phyloP scores from a whole-genome alignment of 1,284 basidiomycete genomes.

The Cystobasidiaceae sp. region DNA sequence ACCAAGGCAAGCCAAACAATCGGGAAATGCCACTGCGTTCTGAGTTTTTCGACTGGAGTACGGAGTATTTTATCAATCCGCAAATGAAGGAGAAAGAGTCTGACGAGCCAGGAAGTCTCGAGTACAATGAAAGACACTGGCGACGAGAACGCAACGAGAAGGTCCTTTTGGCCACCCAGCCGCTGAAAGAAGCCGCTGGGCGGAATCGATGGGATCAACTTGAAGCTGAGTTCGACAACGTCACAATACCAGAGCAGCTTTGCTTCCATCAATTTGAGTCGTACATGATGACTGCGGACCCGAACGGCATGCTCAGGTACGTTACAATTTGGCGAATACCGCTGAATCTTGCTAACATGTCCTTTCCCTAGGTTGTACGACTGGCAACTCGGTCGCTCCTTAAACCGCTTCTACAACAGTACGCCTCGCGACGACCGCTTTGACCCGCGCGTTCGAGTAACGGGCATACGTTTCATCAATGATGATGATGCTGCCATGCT shows the following conservation, averaged over 20 bases:
- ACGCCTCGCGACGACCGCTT: constrained; percentile 55
- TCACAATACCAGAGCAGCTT: constrained; percentile 69
- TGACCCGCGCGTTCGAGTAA: constrained; percentile 62
- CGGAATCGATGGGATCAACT: constrained; percentile 68
- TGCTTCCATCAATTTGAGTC: constrained; percentile 88
- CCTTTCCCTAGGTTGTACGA: constrained; percentile 71
- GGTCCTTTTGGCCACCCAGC: constrained; percentile 62
- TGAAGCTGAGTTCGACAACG: constrained; percentile 66
- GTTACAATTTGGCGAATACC: constrained; percentile 38
- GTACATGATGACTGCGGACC: constrained; percentile 79
- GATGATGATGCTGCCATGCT: constrained; percentile 91
- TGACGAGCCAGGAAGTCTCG: constrained; percentile 87
- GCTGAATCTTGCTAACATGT: neutral
- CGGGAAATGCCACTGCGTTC: constrained; percentile 71
- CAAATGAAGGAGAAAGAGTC: constrained; percentile 95
- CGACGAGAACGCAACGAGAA: constrained; percentile 84
- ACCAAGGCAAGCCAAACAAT: neutral
- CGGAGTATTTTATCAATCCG: constrained; percentile 95
- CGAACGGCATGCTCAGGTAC: constrained; percentile 77
- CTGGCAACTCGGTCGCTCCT: constrained; percentile 72
- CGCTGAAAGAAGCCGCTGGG: constrained; percentile 67
- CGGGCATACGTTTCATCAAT: constrained; percentile 88
- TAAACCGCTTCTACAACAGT: constrained; percentile 83
- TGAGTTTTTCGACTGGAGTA: constrained; percentile 90
- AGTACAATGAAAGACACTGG: constrained; percentile 96